Evolutionary conservation across 116 monocot species (phyloP).

Genomic region (Phalaenopsis hybrid): DNA sequence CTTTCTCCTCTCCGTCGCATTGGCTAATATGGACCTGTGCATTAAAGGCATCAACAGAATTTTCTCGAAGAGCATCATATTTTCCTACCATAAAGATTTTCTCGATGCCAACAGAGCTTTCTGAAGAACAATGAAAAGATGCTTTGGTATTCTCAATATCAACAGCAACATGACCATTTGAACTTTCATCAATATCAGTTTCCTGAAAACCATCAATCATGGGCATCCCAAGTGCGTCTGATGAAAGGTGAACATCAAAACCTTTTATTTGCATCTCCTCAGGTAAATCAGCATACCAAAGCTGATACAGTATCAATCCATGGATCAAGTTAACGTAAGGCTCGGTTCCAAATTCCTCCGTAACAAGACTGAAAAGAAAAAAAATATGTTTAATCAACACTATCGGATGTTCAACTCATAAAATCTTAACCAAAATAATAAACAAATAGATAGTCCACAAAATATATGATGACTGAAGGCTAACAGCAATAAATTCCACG

Average conservation of each 20-base stretch:
- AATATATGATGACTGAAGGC: not conserved
- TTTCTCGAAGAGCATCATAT: slow-evolving; percentile 2
- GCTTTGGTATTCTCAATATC: slow-evolving; percentile 16
- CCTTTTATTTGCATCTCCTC: slow-evolving; percentile 45
- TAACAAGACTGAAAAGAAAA: slow-evolving; percentile 42
- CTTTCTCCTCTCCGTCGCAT: slow-evolving; percentile 22
- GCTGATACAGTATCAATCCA: slow-evolving; percentile 59
- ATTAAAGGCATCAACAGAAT: slow-evolving; percentile 3
- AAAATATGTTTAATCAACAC: slow-evolving; percentile 2
- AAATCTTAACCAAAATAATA: slow-evolving; percentile 4
- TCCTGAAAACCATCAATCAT: slow-evolving; percentile 18
- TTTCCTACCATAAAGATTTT: slow-evolving; percentile 12
- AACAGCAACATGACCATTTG: slow-evolving; percentile 37
- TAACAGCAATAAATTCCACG: not conserved
- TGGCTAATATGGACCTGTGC: slow-evolving; percentile 10
- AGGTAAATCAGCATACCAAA: slow-evolving; percentile 67
- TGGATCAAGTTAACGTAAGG: slow-evolving; percentile 53
- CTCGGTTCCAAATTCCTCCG: slow-evolving; percentile 29
- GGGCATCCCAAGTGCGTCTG: slow-evolving; percentile 5
- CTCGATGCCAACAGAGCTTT: slow-evolving; percentile 51
- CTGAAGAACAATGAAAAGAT: slow-evolving; percentile 27
- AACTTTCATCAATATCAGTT: slow-evolving; percentile 27
- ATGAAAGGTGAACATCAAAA: slow-evolving; percentile 21
- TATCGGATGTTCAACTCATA: not conserved
- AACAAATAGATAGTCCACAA: not conserved